Evolutionary conservation across 116 monocot species (phyloP).

Genomic region (Posidonia oceanica): DNA sequence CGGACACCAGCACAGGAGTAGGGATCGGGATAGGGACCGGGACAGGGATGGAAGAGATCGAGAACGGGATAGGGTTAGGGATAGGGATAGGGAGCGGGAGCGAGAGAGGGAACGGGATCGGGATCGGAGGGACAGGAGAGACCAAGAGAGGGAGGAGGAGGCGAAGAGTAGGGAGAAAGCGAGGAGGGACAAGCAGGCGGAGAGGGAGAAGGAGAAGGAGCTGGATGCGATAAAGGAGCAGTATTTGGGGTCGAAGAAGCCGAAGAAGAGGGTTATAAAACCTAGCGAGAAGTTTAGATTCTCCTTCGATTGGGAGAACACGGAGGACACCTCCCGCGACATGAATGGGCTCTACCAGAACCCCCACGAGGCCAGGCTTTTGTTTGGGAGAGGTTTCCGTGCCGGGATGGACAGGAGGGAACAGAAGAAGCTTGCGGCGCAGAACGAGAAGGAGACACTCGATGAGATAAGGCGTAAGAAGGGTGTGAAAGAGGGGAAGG

Average conservation of each 20-base stretch:
- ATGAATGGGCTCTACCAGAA: conserved; percentile 92
- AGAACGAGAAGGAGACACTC: conserved; percentile 76
- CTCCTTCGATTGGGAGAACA: conserved; percentile 99
- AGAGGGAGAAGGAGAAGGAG: conserved; percentile 87
- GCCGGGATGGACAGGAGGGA: conserved; percentile 87
- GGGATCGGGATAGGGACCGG: conserved; percentile 10
- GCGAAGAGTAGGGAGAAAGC: conserved; percentile 33
- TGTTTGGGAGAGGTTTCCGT: conserved; percentile 82
- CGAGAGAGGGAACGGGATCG: conserved; percentile 33
- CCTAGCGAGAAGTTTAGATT: conserved; percentile 97
- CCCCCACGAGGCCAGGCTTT: conserved; percentile 80
- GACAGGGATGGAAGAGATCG: conserved; percentile 29
- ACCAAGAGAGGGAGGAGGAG: conserved; percentile 44
- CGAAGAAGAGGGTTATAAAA: conserved; percentile 94
- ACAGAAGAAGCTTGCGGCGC: conserved; percentile 89
- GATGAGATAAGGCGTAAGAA: conserved; percentile 75
- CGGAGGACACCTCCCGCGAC: conserved; percentile 94
- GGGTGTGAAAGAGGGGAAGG: conserved; percentile 56
- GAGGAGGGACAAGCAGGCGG: conserved; percentile 62
- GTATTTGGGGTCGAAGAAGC: conserved; percentile 90
- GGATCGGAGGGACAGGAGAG: conserved; percentile 37
- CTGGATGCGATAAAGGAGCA: conserved; percentile 87
- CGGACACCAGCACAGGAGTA: too few relatives aligned
- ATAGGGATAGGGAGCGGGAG: conserved; percentile 23
- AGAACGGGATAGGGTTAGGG: conserved; percentile 22